These are phyloP conservation scores for Colletotrichum sp. DNA, from an alignment of 2,329 filamentous ascomycete genomes.

Conservation along the genomic window DNA sequence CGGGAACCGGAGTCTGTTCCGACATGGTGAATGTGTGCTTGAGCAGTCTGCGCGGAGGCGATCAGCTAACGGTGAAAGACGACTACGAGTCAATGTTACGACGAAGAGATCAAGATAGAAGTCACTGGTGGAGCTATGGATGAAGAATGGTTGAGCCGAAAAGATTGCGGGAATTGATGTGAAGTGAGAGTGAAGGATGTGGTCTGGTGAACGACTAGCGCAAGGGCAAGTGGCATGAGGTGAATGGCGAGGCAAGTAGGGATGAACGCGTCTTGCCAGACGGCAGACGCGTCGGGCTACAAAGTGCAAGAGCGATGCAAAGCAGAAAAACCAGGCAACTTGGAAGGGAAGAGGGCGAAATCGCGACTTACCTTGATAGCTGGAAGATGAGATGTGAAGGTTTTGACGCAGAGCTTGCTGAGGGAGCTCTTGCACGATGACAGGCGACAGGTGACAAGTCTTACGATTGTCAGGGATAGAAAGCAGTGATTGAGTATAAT, in stretches of 20 bases:
- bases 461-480: neutral
- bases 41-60: neutral
- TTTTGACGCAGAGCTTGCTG: neutral
- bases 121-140: neutral
- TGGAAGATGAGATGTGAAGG: neutral
- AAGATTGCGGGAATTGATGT: neutral
- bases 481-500: neutral
- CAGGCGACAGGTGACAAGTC: neutral
- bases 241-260: neutral
- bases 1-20: neutral
- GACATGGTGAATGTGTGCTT: constrained; percentile 1
- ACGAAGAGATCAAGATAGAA: neutral
- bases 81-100: neutral
- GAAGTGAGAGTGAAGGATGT: neutral
- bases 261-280: neutral
- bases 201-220: neutral
- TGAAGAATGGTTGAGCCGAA: neutral
- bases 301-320: neutral
- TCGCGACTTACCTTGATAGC: neutral
- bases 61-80: neutral
- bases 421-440: neutral
- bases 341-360: neutral
- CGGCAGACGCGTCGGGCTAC: neutral
- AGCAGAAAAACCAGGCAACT: neutral
- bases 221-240: neutral